Evolutionary conservation across 352 stramenopile genomes (phyloP), one percentile per base, ranked within the genome.

Genomic region (Phytopythium montanum): DNA sequence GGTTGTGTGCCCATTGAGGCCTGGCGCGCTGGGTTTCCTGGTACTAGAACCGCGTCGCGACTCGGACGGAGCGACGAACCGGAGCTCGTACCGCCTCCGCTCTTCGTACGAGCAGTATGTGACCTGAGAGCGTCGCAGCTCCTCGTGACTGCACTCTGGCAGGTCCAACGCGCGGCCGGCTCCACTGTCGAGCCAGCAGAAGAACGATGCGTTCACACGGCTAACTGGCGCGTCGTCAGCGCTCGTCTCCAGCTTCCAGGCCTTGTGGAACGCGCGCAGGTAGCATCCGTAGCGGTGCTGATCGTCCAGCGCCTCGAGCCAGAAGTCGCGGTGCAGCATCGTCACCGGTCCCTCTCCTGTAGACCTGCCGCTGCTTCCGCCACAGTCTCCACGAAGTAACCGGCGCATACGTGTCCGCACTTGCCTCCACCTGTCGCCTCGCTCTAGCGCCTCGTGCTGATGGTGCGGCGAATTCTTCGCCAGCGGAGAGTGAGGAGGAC

Each of bases 221-320:
- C 59, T 29, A 2, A 6, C 21, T 36, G 10, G 12, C 16, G 12
- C 18, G 52, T n/a, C 9, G 5, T 13, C 12, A 28, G 12, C 50
- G 13, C 14, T 42, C 70, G 80, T 72, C n/a, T 85, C 73, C 18
- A 65, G 50, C 56, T 85, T 83, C 81, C 81, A 92, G 5, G 52
- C 69, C 18, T 75, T 72, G 60, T 90, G 79, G 65, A 87, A 92
- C 4, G 78, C 74, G 19, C 81, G 79, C 33, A 92, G 49, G 50
- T 92, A 67, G 58, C 85, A 86, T 4, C 81, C 81, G 60, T 92
- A 92, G 53, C 81, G 81, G 29, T 92, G 81, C 41, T 86, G 76
- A n/a, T 65, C 41, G 63, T 92, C 81, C 31, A 90, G 69, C 14
- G 78, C 80, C 51, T 92, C 81, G 16, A 92, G 73, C 81, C 81